A percentile compares a stretch with the other conserved stretches of the same genome.
Conservation (phyloP, 345 rosid genomes). For the Ailanthus altissimus region DNA sequence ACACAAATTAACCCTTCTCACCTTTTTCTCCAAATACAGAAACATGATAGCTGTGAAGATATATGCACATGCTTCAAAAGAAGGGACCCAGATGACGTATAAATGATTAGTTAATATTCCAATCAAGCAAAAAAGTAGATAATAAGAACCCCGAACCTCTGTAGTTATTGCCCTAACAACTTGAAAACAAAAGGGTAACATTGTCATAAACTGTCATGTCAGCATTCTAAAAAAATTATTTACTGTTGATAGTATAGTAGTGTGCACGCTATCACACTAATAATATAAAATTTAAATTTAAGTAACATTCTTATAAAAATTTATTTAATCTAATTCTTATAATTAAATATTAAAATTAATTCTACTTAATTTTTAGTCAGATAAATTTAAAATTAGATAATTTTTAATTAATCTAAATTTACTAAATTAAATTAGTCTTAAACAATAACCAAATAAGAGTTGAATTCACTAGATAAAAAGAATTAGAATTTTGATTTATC, state of each 20-base stretch:
- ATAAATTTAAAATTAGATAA: too few relatives aligned
- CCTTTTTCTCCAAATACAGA: conserved; percentile 19
- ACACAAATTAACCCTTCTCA: conserved; percentile 17
- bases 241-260: conserved; percentile 26
- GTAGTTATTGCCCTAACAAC: conserved; percentile 20
- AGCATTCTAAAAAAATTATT: conserved; percentile 23
- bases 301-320: too few relatives aligned
- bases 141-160: conserved; percentile 8
- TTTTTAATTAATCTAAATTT: too few relatives aligned
- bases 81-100: conserved; percentile 15
- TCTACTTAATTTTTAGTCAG: too few relatives aligned
- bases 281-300: too few relatives aligned
- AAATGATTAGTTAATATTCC: conserved; percentile 8
- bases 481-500: too few relatives aligned
- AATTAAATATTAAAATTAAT: too few relatives aligned
- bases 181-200: conserved; percentile 17
- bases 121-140: conserved; percentile 4
- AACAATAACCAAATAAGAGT: too few relatives aligned
- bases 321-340: too few relatives aligned
- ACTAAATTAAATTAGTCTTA: too few relatives aligned
- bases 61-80: conserved; percentile 18
- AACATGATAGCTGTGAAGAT: conserved; percentile 29
- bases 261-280: too few relatives aligned
- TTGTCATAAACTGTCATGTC: conserved; percentile 16
- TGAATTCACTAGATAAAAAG: too few relatives aligned